Percentiles rank a stretch among this genome's conserved stretches.
Evolutionary conservation across 1,284 basidiomycete genomes (phyloP).

Genomic region (Thelephora terrestris): DNA sequence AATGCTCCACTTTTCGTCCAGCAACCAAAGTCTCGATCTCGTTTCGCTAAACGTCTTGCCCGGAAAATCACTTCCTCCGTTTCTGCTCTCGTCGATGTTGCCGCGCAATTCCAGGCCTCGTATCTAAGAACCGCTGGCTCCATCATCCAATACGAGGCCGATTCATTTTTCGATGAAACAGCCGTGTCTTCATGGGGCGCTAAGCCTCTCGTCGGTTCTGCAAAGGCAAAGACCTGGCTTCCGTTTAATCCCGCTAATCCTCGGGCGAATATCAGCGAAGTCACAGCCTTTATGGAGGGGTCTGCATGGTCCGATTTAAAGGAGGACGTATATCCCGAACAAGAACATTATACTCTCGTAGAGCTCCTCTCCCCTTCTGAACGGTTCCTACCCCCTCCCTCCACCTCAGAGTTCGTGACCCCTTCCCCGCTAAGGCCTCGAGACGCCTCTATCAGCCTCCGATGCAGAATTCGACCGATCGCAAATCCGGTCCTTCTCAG

Average conservation of each 20-base stretch:
- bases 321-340: neutral
- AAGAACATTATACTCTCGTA: neutral
- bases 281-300: slow-evolving; percentile 12
- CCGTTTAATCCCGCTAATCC: neutral
- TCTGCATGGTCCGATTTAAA: slow-evolving; percentile 8
- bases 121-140: slow-evolving; percentile 45
- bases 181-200: no score
- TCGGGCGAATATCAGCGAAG: slow-evolving; percentile 8
- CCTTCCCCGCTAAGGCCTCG: slow-evolving; percentile 28
- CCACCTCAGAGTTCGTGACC: slow-evolving; percentile 12
- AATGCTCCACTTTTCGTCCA: no score
- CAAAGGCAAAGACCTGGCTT: no score
- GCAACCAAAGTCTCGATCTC: no score
- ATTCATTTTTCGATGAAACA: neutral
- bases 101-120: slow-evolving; percentile 44
- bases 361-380: neutral
- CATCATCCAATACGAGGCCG: slow-evolving; percentile 19
- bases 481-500: slow-evolving; percentile 50
- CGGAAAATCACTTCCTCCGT: slow-evolving; percentile 22
- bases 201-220: no score
- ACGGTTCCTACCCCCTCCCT: slow-evolving; percentile 1
- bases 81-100: slow-evolving; percentile 37
- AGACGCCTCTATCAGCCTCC: slow-evolving; percentile 19
- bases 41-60: no score
- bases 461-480: slow-evolving; percentile 36